Evolutionary conservation across 2,329 filamentous ascomycete species (phyloP).

Genomic region (Parafenestella ontariensis): DNA sequence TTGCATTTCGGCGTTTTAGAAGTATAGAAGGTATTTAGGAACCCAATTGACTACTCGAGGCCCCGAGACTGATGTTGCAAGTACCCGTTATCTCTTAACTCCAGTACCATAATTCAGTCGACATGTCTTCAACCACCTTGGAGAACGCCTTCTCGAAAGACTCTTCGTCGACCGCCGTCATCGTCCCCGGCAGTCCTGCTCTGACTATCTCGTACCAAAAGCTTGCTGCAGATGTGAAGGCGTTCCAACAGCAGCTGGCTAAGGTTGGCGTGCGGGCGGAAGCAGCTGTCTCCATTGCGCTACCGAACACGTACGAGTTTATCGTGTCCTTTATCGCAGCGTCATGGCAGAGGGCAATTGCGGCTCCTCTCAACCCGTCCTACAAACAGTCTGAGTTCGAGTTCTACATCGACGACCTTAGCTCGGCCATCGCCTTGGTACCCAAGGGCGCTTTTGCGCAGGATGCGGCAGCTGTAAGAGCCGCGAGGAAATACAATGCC

Average conservation of each 20-base stretch:
- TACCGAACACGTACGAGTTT: constrained; percentile 87
- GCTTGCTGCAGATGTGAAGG: constrained; percentile 69
- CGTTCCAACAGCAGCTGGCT: constrained; percentile 81
- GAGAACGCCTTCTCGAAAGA: constrained; percentile 63
- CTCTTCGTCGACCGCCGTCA: constrained; percentile 67
- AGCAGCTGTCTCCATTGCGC: constrained; percentile 80
- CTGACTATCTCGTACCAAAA: constrained; percentile 74
- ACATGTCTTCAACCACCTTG: constrained; percentile 65
- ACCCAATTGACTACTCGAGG: background rate
- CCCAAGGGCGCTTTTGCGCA: constrained; percentile 72
- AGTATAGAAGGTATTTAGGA: background rate
- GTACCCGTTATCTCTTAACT: constrained; percentile 16
- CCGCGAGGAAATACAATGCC: constrained; percentile 78
- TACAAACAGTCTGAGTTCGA: constrained; percentile 93
- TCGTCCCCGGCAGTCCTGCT: constrained; percentile 72
- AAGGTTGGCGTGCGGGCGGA: constrained; percentile 72
- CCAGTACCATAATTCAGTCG: constrained; percentile 10
- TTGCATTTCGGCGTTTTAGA: constrained; percentile 16
- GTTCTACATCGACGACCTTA: constrained; percentile 89
- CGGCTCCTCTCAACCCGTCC: constrained; percentile 84
- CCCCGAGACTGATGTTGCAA: constrained; percentile 9
- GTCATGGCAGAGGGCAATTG: constrained; percentile 83
- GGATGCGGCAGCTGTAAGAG: constrained; percentile 74
- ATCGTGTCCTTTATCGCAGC: constrained; percentile 86
- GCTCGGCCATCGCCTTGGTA: constrained; percentile 78